A percentile compares a stretch with the other conserved stretches of the same genome.
phyloP scores from a whole-genome alignment of 2,329 filamentous ascomycete genomes.

The Lecanicillium sp. region DNA sequence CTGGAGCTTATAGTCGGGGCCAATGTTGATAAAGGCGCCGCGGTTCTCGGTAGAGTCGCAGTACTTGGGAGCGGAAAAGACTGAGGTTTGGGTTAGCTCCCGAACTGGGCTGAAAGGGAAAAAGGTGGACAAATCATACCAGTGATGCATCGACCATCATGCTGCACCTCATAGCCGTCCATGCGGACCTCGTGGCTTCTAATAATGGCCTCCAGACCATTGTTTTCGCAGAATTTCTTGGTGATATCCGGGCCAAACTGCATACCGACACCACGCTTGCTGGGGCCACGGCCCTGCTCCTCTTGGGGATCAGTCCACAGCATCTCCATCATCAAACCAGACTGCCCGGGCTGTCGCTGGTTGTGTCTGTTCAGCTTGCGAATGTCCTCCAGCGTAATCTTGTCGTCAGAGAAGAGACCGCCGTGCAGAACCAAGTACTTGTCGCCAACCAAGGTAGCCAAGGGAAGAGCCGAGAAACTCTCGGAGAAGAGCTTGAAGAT shows the following conservation, averaged over 20 bases:
- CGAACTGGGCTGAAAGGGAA: not conserved
- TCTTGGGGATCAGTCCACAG: constrained; percentile 96
- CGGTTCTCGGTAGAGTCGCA: constrained; percentile 98
- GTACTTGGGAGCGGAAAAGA: constrained; percentile 96
- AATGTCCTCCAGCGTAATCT: constrained; percentile 84
- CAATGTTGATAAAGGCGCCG: constrained; percentile 96
- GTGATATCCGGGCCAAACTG: constrained; percentile 97
- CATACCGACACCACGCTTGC: constrained; percentile 92
- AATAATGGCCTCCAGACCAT: constrained; percentile 89
- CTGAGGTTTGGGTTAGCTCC: constrained; percentile 33
- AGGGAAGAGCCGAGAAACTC: constrained; percentile 86
- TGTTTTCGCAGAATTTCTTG: constrained; percentile 92
- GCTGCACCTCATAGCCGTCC: constrained; percentile 98
- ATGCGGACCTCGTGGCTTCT: constrained; percentile 97
- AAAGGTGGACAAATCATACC: constrained; percentile 40
- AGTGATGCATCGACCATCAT: constrained; percentile 91
- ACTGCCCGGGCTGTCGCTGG: constrained; percentile 87
- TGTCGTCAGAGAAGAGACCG: constrained; percentile 93
- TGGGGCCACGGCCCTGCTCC: constrained; percentile 77
- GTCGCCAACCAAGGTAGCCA: constrained; percentile 84
- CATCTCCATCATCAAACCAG: constrained; percentile 99
- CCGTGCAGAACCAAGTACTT: constrained; percentile 93
- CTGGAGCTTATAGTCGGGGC: constrained; percentile 80
- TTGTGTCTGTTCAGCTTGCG: constrained; percentile 84
- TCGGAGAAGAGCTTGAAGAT: constrained; percentile 97